Base-by-base conservation (phyloP, 805 yeast species). In the Clavispora carvajalis region DNA sequence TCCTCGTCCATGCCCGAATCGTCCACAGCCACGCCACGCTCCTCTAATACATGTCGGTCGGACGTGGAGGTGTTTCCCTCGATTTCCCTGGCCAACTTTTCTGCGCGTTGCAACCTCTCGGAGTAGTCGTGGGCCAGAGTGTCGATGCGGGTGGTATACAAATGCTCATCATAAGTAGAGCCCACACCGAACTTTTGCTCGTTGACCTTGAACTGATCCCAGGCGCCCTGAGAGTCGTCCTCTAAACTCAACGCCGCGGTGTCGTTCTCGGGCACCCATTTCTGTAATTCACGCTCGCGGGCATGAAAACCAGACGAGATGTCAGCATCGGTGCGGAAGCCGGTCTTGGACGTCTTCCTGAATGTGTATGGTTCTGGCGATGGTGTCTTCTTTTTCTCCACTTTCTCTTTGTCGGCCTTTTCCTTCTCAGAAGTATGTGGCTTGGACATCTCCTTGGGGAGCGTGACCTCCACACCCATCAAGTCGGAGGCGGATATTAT, bases 151-250 rank as follows among this genome's bases (percentile, higher is more conserved):
- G 96, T 89, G 18, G 98, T 91, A 63, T 91, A 91, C 46, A 84
- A 67, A 59, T 80, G 80, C 63, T 91, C 98, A 59, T 90, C 91
- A 59, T 75, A 85, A 24, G 87, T 76, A 0, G 96, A 82, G 48
- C 77, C 82, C 36, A 93, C 82, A 28, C 97, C 97, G 60, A 93
- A 93, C 63, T 85, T 83, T 43, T 79, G 75, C 59, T 86, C 84
- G 62, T 93, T 93, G n/a, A 79, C 91, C 39, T 85, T 84, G 63
- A 93, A 93, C 67, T 93, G 99, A 64, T 93, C 96, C 98, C 98
- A 93, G 8, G 58, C 55, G 12, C 62, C 65, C 3, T 40, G 29
- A 8, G 45, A 31, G 23, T 43, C 38, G 26, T 71, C 76, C 12
- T 71, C 77, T 21, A 76, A 59, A 0, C 60, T 34, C 30, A 64